Base-by-base conservation (phyloP, 345 rosid species). In the Linum tenue region DNA sequence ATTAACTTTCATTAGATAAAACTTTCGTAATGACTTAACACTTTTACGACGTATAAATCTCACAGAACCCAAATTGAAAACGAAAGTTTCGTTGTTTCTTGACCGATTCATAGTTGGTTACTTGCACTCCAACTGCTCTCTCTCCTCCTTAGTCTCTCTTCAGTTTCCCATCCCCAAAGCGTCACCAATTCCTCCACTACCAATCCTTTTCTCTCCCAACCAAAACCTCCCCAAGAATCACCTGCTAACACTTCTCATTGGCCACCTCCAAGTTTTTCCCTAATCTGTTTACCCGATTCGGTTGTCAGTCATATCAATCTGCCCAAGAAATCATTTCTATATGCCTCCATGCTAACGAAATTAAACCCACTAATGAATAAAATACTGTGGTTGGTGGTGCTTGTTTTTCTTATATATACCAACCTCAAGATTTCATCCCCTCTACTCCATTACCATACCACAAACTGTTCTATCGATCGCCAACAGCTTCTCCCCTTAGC, bases 91-190 rank as follows among this genome's bases (percentile, higher is more conserved):
- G 1, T 22, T 22, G 31, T 22, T 22, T 22, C 50, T 5, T 43
- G 6, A 48, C 53, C 14, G 53, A 12, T 4, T 48, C 11, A 48
- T 2, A 73, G 86, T 86, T 77, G 97, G 85, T 86, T 85, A 69
- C 84, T 80, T 81, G 75, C 81, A 68, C 72, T n/a, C 79, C 83
- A 86, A 75, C 98, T 75, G 81, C 87, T 76, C 75, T 74, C 72
- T 76, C 75, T 55, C 51, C 67, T 48, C 53, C 14, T 48, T 48
- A 48, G 53, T 37, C 22, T 56, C 55, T 70, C 75, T 36, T 65
- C 61, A 3, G 41, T 55, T 37, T 65, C 60, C 57, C 64, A 59
- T 76, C 72, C 9, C 51, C 7, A 9, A 48, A 48, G 53, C 14
- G 31, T 22, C 31, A 22, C 31, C 31, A 22, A 22, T 22, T 22